Evolutionary conservation across 306 rosid genomes (phyloP).

Genomic region (Cicer bijugum): DNA sequence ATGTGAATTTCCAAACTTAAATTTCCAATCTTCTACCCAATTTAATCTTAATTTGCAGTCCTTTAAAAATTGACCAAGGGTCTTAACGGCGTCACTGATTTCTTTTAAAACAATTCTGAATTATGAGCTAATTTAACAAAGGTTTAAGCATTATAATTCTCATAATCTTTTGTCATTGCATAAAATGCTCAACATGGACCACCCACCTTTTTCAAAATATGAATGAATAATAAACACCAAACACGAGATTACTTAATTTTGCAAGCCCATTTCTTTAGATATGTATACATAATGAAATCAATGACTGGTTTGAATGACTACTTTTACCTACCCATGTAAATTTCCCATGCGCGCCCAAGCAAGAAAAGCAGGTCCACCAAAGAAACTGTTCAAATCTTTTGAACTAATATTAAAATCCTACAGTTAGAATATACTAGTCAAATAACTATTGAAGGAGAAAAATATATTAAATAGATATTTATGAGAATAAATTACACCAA

Average conservation of each 20-base stretch:
- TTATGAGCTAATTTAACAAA: too few relatives aligned
- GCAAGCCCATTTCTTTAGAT: slow-evolving; percentile 11
- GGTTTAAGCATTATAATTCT: slow-evolving; percentile 1
- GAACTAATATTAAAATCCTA: slow-evolving; percentile 79
- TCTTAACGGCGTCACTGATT: background rate
- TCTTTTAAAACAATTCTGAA: too few relatives aligned
- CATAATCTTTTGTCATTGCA: background rate
- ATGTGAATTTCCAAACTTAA: background rate
- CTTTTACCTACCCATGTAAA: slow-evolving; percentile 81
- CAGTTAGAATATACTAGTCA: slow-evolving; percentile 51
- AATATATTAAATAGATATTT: background rate
- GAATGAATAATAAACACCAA: slow-evolving; percentile 37
- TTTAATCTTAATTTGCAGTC: too few relatives aligned
- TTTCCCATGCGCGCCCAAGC: slow-evolving; percentile 99
- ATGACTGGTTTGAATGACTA: slow-evolving; percentile 30
- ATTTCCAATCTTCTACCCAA: background rate
- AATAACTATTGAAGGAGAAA: slow-evolving; percentile 32
- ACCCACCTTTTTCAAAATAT: background rate
- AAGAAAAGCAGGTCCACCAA: slow-evolving; percentile 98
- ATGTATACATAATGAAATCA: slow-evolving; percentile 29
- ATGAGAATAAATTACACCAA: slow-evolving; percentile 23
- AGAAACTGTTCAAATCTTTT: slow-evolving; percentile 71
- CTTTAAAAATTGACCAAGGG: background rate
- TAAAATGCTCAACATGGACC: slow-evolving; percentile 21
- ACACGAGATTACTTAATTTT: slow-evolving; percentile 15